Evolutionary conservation across 768 basidiomycete species (phyloP), one percentile per base, ranked within the genome.

Genomic region (Flagelloscypha sp.): DNA sequence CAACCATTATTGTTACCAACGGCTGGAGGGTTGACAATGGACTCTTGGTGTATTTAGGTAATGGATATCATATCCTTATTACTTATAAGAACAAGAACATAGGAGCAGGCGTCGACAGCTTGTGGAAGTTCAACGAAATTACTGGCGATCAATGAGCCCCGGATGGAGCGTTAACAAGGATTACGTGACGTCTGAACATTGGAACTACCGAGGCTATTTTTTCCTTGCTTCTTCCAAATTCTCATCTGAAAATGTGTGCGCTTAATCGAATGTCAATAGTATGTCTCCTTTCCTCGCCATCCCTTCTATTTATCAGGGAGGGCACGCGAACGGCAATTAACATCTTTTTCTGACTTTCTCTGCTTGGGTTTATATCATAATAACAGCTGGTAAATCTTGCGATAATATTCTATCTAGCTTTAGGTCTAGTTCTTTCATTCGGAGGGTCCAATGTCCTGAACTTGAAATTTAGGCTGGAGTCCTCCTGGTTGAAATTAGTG

Each of bases 1-100:
- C n/a, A n/a, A n/a, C n/a, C n/a, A 49, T 68, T 24, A 70, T 75
- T 25, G 72, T 75, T 42, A 75, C 73, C 1, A 76, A 76, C 41
- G 68, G 68, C 6, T 75, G 72, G 61, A 70, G 36, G 70, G 71
- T 35, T 76, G 73, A 71, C 70, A 74, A 58, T 66, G 63, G 64
- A 68, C 65, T 7, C 65, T 67, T 44, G 65, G 66, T 34, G 54
- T 67, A 42, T 64, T 64, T 63, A 36, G 10, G n/a, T n/a, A n/a
- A n/a, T n/a, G n/a, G n/a, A n/a, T n/a, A 33, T 24, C 9, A 19
- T 2, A 2, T 32, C n/a, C n/a, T n/a, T n/a, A n/a, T n/a, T n/a
- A n/a, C n/a, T n/a, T n/a, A n/a, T n/a, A n/a, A n/a, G n/a, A n/a
- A n/a, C n/a, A 40, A 24, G 2, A 11, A 5, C 11, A 11, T 18